Conservation (phyloP, 805 yeast genomes). For the Diddensiella caesifluorescens region DNA sequence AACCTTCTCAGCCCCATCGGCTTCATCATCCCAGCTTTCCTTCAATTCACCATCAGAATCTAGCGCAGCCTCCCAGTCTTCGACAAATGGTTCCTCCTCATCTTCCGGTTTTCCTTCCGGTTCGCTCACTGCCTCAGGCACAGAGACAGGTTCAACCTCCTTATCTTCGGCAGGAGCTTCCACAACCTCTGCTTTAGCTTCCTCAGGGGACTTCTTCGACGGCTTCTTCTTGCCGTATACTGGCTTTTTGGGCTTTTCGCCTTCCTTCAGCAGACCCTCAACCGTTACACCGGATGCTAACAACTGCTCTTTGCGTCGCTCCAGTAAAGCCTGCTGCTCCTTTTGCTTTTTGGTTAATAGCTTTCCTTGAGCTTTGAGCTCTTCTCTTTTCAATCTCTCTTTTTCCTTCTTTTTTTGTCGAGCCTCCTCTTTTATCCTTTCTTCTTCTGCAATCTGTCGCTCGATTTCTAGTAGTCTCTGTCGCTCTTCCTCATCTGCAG, state of each 20-base stretch:
- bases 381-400: constrained; percentile 81
- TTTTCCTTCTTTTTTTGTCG: constrained; percentile 70
- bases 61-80: constrained; percentile 77
- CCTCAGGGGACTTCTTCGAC: constrained; percentile 21
- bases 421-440: constrained; percentile 48
- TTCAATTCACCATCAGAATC: constrained; percentile 51
- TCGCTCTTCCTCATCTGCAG: constrained; percentile 65
- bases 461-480: constrained; percentile 48
- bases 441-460: constrained; percentile 56
- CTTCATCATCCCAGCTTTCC: constrained; percentile 29
- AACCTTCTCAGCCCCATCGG: constrained; percentile 15
- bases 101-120: constrained; percentile 22
- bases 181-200: constrained; percentile 4
- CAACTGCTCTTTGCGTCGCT: constrained; percentile 83
- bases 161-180: constrained; percentile 5
- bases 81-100: constrained; percentile 56
- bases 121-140: constrained; percentile 15
- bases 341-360: constrained; percentile 89
- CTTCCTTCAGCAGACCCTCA: constrained; percentile 56
- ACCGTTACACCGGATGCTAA: constrained; percentile 69
- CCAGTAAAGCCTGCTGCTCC: constrained; percentile 80
- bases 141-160: constrained; percentile 19
- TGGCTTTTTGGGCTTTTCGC: constrained; percentile 53
- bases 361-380: constrained; percentile 94
- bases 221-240: constrained; percentile 34